Base-by-base conservation (phyloP, 2,329 filamentous ascomycete genomes). In the Colletotrichum caudatum region DNA sequence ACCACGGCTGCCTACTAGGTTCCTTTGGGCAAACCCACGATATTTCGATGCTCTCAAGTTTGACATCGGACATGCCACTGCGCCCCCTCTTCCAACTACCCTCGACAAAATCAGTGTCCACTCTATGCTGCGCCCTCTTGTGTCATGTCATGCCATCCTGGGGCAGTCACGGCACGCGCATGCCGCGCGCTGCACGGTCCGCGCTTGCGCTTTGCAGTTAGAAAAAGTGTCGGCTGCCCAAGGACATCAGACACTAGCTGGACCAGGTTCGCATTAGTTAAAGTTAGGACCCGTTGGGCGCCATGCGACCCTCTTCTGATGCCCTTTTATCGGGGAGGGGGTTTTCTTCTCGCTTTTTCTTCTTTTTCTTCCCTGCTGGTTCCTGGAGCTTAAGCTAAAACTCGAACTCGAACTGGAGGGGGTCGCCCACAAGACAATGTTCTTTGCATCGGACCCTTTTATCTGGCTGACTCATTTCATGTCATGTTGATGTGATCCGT, bases 91-190 rank as follows among this genome's bases (percentile, higher is more conserved):
- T 46, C 16, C 23, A 53, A 60, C 23, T 53, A 33, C 16, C 23
- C n/a, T 58, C 23, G 50, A 44, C 41, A 50, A 44, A 37, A 33
- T 35, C 23, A 58, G 23, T 54, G 48, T 48, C 54, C 58, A 50
- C 44, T 23, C 44, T 6, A 46, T 33, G 46, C 59, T 29, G 37
- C 39, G 33, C 29, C 54, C 50, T 60, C 67, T 39, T 60, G 44
- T 66, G 56, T 57, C 63, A 61, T 66, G 67, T 37, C 41, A 35
- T 70, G 50, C 46, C 62, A 60, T 69, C 35, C 37, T 29, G 35
- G 29, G 48, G 58, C 56, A 61, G 33, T 48, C 46, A 39, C 29
- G 20, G 23, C 33, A 57, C 18, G 54, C 46, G 18, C 56, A 70
- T 56, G 39, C 33, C 37, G 26, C 60, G 33, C 29, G 29, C 33